Percentiles rank a stretch among this genome's conserved stretches.
These are phyloP conservation scores for Taiozyma sp. DNA, from an alignment of 1,139 yeast species.

Conservation along the genomic window DNA sequence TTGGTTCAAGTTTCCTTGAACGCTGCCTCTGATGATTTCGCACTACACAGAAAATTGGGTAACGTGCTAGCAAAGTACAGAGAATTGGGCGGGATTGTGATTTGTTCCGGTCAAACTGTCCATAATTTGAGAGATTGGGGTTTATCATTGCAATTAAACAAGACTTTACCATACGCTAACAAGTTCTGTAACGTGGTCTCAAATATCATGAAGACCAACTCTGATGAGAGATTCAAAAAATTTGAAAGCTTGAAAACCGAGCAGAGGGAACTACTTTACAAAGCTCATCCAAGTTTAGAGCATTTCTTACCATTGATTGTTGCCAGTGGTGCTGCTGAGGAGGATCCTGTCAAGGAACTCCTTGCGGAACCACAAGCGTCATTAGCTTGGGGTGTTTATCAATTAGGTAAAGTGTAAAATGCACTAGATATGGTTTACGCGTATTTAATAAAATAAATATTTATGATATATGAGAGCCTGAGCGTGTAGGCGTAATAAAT, in stretches of 20 bases:
- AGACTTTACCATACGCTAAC: constrained; percentile 42
- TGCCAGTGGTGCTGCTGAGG: constrained; percentile 54
- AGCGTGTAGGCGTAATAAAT: not conserved
- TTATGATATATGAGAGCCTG: constrained; percentile 5
- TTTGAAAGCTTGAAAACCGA: constrained; percentile 32
- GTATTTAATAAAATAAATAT: not conserved
- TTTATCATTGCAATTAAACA: constrained; percentile 14
- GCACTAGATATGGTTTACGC: too few relatives aligned
- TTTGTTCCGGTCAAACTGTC: constrained; percentile 76
- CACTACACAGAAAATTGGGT: constrained; percentile 52
- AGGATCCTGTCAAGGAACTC: constrained; percentile 37
- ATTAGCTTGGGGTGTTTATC: constrained; percentile 68
- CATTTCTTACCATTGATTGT: constrained; percentile 70
- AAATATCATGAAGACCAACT: constrained; percentile 28
- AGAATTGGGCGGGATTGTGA: constrained; percentile 43
- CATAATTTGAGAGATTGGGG: constrained; percentile 63
- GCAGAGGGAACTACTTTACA: constrained; percentile 34
- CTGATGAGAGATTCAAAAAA: constrained; percentile 25
- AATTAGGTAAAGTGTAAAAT: constrained; percentile 28
- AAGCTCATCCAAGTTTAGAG: constrained; percentile 72
- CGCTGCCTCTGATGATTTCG: constrained; percentile 35
- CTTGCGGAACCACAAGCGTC: constrained; percentile 42
- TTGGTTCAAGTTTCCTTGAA: constrained; percentile 64
- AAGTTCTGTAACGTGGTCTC: constrained; percentile 46
- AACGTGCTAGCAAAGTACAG: constrained; percentile 47